These are phyloP conservation scores for Madurella mycetomatis DNA, from an alignment of 2,329 filamentous ascomycete species.

Conservation along the genomic window DNA sequence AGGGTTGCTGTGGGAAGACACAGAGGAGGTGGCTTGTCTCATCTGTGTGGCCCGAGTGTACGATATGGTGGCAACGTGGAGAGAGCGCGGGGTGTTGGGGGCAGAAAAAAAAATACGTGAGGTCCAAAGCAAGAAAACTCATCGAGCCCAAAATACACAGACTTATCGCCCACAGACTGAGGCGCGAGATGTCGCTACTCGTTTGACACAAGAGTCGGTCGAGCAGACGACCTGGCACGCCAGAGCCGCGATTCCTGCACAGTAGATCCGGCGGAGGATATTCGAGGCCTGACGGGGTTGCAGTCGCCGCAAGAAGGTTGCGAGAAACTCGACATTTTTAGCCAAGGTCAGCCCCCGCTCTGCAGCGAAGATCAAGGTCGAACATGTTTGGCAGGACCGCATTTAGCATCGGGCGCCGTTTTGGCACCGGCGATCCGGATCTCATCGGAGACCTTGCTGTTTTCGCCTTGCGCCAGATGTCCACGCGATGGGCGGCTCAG, in stretches of 20 bases:
- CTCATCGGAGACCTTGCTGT: slow-evolving; percentile 22
- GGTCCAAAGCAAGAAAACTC: slow-evolving; percentile 4
- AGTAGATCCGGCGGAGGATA: slow-evolving; percentile 29
- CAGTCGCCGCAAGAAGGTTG: slow-evolving; percentile 11
- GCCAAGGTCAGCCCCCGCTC: slow-evolving; percentile 26
- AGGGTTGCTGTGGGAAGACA: slow-evolving; percentile 23
- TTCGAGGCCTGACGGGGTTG: slow-evolving; percentile 10
- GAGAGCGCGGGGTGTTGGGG: neutral
- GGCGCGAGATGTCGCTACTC: slow-evolving; percentile 21
- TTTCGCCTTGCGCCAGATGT: slow-evolving; percentile 24
- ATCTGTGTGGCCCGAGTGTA: slow-evolving; percentile 26
- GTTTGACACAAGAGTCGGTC: slow-evolving; percentile 21
- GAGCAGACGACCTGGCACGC: slow-evolving; percentile 24
- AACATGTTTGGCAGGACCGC: slow-evolving; percentile 30
- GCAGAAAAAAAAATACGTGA: slow-evolving; percentile 1
- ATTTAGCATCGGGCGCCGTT: slow-evolving; percentile 29
- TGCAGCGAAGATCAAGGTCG: slow-evolving; percentile 30
- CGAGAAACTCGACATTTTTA: slow-evolving; percentile 22
- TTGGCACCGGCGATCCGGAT: slow-evolving; percentile 24
- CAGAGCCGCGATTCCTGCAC: slow-evolving; percentile 25
- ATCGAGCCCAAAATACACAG: slow-evolving; percentile 8
- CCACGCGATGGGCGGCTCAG: slow-evolving; percentile 24
- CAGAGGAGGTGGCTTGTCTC: slow-evolving; percentile 39
- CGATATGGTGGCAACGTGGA: slow-evolving; percentile 18
- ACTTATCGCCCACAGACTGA: slow-evolving; percentile 19